Conservation (phyloP, 192 early-diverging fungal species). For the Gamsiella multidivaricata region DNA sequence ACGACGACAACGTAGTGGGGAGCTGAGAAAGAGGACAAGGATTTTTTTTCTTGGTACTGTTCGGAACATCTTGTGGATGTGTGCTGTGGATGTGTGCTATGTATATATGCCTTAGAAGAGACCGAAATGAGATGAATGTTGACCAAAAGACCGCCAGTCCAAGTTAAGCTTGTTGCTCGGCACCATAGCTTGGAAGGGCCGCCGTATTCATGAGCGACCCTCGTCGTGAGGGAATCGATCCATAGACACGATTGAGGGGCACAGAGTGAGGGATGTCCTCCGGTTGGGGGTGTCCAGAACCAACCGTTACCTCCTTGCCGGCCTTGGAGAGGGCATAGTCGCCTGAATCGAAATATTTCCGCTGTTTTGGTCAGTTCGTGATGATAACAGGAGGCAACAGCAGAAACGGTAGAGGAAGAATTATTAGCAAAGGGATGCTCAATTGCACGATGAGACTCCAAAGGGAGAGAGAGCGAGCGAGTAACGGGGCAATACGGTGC, state of each 20-base stretch:
- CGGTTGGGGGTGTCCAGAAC: constrained; percentile 91
- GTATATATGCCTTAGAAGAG: no score
- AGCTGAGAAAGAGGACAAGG: no score
- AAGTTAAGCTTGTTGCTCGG: constrained; percentile 17
- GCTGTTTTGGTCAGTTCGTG: constrained; percentile 61
- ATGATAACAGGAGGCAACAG: neutral
- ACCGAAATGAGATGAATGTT: no score
- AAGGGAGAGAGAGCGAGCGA: no score
- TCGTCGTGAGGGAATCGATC: constrained; percentile 41
- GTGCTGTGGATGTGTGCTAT: no score
- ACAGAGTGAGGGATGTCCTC: constrained; percentile 87
- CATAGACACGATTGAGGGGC: constrained; percentile 40
- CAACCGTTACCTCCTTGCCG: constrained; percentile 84
- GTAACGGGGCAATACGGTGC: no score
- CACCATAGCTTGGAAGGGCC: constrained; percentile 19
- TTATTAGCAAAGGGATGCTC: neutral
- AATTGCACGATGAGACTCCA: neutral
- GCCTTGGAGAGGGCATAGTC: constrained; percentile 97
- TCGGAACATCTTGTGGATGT: no score
- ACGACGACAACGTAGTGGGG: no score
- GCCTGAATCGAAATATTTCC: constrained; percentile 99
- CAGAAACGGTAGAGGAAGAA: neutral
- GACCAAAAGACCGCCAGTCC: no score
- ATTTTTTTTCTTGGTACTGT: no score
- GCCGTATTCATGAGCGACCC: constrained; percentile 33